phyloP scores from a whole-genome alignment of 805 yeast genomes.

The Pichia cephalocereana region DNA sequence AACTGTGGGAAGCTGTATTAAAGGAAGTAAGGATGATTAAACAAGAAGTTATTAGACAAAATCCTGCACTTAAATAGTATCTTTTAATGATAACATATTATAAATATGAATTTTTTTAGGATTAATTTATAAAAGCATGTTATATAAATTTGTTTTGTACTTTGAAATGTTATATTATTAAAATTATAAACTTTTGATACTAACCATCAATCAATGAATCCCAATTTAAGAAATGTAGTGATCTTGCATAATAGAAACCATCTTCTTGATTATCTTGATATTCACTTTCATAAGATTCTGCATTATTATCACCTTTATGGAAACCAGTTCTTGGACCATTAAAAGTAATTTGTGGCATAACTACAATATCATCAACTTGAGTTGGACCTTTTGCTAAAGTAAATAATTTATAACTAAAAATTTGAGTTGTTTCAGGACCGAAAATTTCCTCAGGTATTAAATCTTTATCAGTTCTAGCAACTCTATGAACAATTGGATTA shows the following conservation, averaged over 20 bases:
- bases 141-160: not conserved
- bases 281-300: slow-evolving; percentile 14
- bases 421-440: slow-evolving; percentile 23
- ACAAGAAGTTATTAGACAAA: not conserved
- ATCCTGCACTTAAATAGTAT: not conserved
- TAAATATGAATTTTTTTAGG: no score
- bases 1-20: slow-evolving; percentile 8
- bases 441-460: slow-evolving; percentile 16
- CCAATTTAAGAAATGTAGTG: slow-evolving; percentile 22
- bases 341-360: slow-evolving; percentile 25
- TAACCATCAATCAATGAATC: slow-evolving; percentile 4
- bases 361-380: slow-evolving; percentile 24
- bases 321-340: slow-evolving; percentile 14
- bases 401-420: slow-evolving; percentile 23
- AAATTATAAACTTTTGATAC: not conserved
- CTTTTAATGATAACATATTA: no score
- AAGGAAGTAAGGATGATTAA: slow-evolving; percentile 5
- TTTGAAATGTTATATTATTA: not conserved
- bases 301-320: slow-evolving; percentile 10
- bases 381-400: slow-evolving; percentile 25
- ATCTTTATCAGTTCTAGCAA: slow-evolving; percentile 25
- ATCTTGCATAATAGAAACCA: slow-evolving; percentile 24
- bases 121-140: not conserved
- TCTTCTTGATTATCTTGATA: slow-evolving; percentile 23
- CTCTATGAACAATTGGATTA: slow-evolving; percentile 22